Conservation (phyloP, 331 rosid species). For the Stylosanthes scabra region DNA sequence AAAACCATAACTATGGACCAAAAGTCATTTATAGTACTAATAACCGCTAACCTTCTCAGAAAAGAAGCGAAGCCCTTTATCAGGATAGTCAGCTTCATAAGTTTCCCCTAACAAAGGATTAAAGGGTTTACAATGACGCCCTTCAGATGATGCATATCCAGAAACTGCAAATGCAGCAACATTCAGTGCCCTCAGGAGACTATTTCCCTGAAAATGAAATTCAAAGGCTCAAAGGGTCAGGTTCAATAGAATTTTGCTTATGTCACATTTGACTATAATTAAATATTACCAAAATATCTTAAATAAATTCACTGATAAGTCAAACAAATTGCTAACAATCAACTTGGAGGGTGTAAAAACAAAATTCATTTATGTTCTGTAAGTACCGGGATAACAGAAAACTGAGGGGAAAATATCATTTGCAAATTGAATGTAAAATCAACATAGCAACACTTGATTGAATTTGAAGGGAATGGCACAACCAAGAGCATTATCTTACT, state of each 20-base stretch:
- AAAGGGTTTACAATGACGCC: constrained; percentile 97
- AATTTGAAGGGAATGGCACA: constrained; percentile 22
- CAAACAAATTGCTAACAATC: no score
- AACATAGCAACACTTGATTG: background rate
- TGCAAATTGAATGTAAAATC: no score
- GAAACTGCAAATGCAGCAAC: constrained; percentile 99
- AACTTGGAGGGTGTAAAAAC: no score
- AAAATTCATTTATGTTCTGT: no score
- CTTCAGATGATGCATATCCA: constrained; percentile 97
- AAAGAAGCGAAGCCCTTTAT: constrained; percentile 93
- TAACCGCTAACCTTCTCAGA: constrained; percentile 83
- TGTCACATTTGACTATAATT: constrained; percentile 22
- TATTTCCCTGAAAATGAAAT: constrained; percentile 73
- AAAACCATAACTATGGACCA: constrained; percentile 1
- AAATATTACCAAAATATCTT: constrained; percentile 5
- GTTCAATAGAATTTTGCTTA: constrained; percentile 7
- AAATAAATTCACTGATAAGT: no score
- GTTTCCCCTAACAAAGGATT: constrained; percentile 99
- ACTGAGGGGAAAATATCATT: background rate
- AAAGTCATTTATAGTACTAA: constrained; percentile 7
- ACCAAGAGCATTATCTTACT: constrained; percentile 54
- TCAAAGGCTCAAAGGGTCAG: constrained; percentile 31
- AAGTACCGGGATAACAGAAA: background rate
- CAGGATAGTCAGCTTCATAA: constrained; percentile 94
- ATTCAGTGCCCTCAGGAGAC: constrained; percentile 77